Conservation (phyloP, 2,329 filamentous ascomycete species). For the Emmonsia crescens region DNA sequence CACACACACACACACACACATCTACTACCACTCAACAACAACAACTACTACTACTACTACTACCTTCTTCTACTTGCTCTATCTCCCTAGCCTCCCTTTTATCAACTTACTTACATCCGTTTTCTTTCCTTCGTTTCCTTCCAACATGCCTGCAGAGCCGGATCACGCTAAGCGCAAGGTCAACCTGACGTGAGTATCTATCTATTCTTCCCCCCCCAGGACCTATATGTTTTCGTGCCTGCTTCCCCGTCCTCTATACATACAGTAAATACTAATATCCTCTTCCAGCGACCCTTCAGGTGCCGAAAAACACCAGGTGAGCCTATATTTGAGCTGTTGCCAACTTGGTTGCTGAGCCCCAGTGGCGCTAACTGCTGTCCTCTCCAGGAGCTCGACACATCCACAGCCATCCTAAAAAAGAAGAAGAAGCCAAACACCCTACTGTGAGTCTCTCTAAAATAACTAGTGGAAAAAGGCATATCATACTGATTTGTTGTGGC, state of each 20-base stretch:
- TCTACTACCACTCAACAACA: not conserved
- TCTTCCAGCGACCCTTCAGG: slow-evolving; percentile 69
- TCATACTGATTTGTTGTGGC: slow-evolving; percentile 22
- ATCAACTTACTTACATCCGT: not conserved
- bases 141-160: slow-evolving; percentile 61
- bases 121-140: slow-evolving; percentile 13
- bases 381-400: slow-evolving; percentile 69
- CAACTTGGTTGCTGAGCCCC: slow-evolving; percentile 18
- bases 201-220: slow-evolving; percentile 10
- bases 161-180: slow-evolving; percentile 67
- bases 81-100: slow-evolving; percentile 7
- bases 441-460: slow-evolving; percentile 54
- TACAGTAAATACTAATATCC: slow-evolving; percentile 29
- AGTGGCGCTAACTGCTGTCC: slow-evolving; percentile 13
- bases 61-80: not conserved
- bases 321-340: slow-evolving; percentile 22
- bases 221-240: too few relatives aligned
- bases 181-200: slow-evolving; percentile 59
- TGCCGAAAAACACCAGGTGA: slow-evolving; percentile 72
- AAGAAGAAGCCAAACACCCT: slow-evolving; percentile 99
- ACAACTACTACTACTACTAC: not conserved
- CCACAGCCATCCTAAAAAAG: slow-evolving; percentile 97
- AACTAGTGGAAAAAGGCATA: not conserved
- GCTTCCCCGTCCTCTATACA: not conserved
- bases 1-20: not conserved